phyloP scores from a whole-genome alignment of 768 basidiomycete species.

The Termitomyces sp. region DNA sequence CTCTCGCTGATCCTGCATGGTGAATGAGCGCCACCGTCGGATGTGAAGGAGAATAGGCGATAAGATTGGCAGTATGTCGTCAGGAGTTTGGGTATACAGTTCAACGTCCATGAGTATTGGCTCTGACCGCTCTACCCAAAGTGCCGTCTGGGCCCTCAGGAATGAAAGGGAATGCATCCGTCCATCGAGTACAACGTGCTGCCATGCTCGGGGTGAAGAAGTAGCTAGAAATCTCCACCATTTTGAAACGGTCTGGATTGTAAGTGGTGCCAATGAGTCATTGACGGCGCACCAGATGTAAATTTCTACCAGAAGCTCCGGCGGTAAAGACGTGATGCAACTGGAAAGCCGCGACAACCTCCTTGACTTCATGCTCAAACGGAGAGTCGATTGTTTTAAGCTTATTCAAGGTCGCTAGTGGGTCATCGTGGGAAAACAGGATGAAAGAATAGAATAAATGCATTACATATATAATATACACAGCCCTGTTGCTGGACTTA shows the following conservation, averaged over 20 bases:
- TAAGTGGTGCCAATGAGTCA: conserved; percentile 43
- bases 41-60: conserved; percentile 55
- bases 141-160: conserved; percentile 40
- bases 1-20: conserved; percentile 33
- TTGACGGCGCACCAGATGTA: conserved; percentile 41
- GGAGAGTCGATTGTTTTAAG: background rate
- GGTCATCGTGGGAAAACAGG: background rate
- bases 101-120: conserved; percentile 53
- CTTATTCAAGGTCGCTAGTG: background rate
- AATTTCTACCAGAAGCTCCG: conserved; percentile 59
- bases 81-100: conserved; percentile 38
- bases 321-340: conserved; percentile 33
- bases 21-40: conserved; percentile 52
- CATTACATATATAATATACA: too few relatives aligned
- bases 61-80: conserved; percentile 55
- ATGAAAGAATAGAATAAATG: too few relatives aligned
- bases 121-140: conserved; percentile 49
- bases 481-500: too few relatives aligned
- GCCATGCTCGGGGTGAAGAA: conserved; percentile 57
- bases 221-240: conserved; percentile 53
- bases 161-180: conserved; percentile 23
- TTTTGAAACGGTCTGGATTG: conserved; percentile 46
- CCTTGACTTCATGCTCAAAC: background rate
- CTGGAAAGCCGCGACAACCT: background rate
- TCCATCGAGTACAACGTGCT: conserved; percentile 47